phyloP scores from a whole-genome alignment of 129 eudicot genomes.

The Flaveria ramosissima region DNA sequence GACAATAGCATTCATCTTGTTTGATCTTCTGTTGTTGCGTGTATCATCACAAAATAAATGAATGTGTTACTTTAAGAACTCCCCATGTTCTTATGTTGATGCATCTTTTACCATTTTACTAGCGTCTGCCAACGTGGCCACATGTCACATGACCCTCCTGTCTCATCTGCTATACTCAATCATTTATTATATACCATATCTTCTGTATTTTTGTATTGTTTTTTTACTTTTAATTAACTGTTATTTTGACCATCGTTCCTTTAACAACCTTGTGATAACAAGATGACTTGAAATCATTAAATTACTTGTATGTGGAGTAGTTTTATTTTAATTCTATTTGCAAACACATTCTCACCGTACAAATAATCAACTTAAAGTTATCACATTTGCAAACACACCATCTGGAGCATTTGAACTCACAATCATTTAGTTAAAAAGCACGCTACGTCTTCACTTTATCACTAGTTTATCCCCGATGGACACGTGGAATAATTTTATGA shows the following conservation, averaged over 20 bases:
- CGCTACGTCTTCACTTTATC: no score
- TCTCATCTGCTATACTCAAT: slow-evolving; percentile 38
- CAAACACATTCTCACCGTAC: no score
- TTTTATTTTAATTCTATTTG: no score
- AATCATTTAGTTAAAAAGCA: no score
- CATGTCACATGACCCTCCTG: slow-evolving; percentile 55
- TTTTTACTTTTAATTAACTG: background rate
- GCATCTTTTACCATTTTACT: slow-evolving; percentile 40
- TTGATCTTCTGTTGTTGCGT: slow-evolving; percentile 29
- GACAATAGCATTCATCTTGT: slow-evolving; percentile 29
- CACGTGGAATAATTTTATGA: no score
- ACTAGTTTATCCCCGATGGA: no score
- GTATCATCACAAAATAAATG: slow-evolving; percentile 32
- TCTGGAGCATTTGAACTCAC: no score
- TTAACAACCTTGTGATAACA: background rate
- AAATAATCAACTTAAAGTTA: no score
- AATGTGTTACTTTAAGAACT: slow-evolving; percentile 34
- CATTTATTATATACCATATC: slow-evolving; percentile 37
- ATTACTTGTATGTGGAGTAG: no score
- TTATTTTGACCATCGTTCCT: background rate
- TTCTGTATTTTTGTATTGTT: slow-evolving; percentile 23
- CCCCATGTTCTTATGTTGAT: slow-evolving; percentile 45
- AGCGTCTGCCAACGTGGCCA: slow-evolving; percentile 51
- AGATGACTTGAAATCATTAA: no score
- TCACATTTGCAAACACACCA: no score